Evolutionary conservation across 495 filamentous ascomycete genomes (phyloP).

Genomic region (Penicillium bialowiezense): DNA sequence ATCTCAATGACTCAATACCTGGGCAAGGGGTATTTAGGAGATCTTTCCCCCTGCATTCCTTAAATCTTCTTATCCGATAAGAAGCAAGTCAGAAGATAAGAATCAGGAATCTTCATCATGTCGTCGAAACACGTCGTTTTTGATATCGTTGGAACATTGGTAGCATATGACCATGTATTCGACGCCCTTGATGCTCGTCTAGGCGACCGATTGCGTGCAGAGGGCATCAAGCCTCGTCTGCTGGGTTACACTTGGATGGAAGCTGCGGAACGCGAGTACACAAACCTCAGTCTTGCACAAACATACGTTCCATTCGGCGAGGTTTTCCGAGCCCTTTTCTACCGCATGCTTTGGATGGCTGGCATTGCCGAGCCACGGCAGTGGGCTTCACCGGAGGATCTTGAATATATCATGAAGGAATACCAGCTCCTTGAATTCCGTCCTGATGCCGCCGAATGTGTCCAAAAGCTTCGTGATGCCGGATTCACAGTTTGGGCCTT

Average conservation of each 20-base stretch:
- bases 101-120: conserved; percentile 6
- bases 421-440: conserved; percentile 29
- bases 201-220: conserved; percentile 31
- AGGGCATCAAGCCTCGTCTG: conserved; percentile 30
- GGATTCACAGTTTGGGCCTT: conserved; percentile 44
- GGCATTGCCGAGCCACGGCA: conserved; percentile 27
- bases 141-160: conserved; percentile 40
- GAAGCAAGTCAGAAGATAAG: conserved; percentile 3
- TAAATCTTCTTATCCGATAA: neutral
- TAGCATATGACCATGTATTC: conserved; percentile 32
- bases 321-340: conserved; percentile 35
- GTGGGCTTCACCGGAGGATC: conserved; percentile 32
- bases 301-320: conserved; percentile 27
- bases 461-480: conserved; percentile 32
- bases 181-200: conserved; percentile 27
- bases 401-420: conserved; percentile 21
- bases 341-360: conserved; percentile 31
- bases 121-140: conserved; percentile 38
- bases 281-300: conserved; percentile 34
- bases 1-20: neutral
- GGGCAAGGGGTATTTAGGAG: neutral
- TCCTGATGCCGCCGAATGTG: conserved; percentile 29
- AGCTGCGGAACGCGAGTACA: conserved; percentile 42
- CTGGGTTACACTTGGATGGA: conserved; percentile 41
- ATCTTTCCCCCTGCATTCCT: neutral